These are phyloP conservation scores for Falciphora oryzae DNA, from an alignment of 2,329 filamentous ascomycete species.

Conservation along the genomic window DNA sequence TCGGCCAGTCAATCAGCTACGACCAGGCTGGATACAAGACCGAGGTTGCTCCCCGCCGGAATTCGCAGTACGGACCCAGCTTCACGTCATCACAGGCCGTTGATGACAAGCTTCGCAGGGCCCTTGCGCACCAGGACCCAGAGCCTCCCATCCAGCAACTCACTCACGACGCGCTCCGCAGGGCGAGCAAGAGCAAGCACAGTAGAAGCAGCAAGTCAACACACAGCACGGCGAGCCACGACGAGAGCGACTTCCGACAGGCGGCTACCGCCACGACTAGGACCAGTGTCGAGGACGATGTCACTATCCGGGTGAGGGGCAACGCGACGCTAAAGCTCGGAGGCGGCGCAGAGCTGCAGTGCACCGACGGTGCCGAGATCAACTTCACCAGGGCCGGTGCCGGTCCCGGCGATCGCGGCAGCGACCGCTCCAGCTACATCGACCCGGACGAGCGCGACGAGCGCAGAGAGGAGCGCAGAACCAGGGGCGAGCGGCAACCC, in stretches of 20 bases:
- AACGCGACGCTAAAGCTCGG: conserved; percentile 47
- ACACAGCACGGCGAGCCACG: conserved; percentile 53
- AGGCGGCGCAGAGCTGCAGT: conserved; percentile 52
- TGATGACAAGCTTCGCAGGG: conserved; percentile 37
- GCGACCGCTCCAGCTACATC: conserved; percentile 45
- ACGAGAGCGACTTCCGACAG: conserved; percentile 58
- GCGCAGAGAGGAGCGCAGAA: conserved; percentile 20
- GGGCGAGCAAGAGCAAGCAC: conserved; percentile 40
- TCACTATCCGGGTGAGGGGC: conserved; percentile 56
- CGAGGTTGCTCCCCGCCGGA: conserved; percentile 32
- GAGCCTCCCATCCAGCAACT: conserved; percentile 21
- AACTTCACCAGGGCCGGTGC: conserved; percentile 39
- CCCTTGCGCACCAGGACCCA: conserved; percentile 47
- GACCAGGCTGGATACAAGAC: conserved; percentile 34
- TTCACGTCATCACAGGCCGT: conserved; percentile 21
- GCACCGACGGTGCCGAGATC: conserved; percentile 53
- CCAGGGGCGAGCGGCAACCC: conserved; percentile 38
- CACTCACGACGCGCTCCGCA: conserved; percentile 51
- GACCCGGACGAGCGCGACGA: conserved; percentile 38
- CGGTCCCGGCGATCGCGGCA: conserved; percentile 31
- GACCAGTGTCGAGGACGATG: conserved; percentile 50
- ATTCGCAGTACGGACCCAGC: conserved; percentile 35
- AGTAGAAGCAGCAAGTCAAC: conserved; percentile 50
- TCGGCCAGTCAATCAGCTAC: conserved; percentile 31
- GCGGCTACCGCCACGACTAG: conserved; percentile 56